A percentile compares a stretch with the other conserved stretches of the same genome.
These are phyloP conservation scores for Amniculicola lignicola DNA, from an alignment of 495 filamentous ascomycete species.

Conservation along the genomic window DNA sequence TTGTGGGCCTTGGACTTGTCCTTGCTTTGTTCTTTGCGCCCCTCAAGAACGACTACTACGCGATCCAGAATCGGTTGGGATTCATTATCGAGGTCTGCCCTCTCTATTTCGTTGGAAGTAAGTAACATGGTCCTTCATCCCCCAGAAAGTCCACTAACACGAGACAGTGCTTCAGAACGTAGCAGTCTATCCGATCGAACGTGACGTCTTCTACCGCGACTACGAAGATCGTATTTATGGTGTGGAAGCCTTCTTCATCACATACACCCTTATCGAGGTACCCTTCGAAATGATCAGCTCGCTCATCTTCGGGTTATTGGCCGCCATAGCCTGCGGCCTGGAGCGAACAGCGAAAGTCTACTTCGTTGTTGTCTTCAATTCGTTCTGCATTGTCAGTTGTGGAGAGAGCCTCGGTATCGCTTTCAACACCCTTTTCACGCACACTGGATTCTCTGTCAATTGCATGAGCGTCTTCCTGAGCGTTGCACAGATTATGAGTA, in stretches of 20 bases:
- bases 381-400: slow-evolving; percentile 67
- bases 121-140: neutral
- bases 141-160: neutral
- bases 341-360: slow-evolving; percentile 59
- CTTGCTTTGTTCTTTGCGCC: slow-evolving; percentile 70
- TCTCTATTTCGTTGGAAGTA: slow-evolving; percentile 65
- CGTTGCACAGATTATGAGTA: slow-evolving; percentile 59
- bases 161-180: slow-evolving; percentile 67
- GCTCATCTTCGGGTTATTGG: slow-evolving; percentile 61
- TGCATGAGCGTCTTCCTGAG: slow-evolving; percentile 61
- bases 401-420: slow-evolving; percentile 76
- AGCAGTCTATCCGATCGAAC: slow-evolving; percentile 65
- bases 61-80: slow-evolving; percentile 67
- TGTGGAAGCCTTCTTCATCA: slow-evolving; percentile 62
- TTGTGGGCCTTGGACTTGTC: slow-evolving; percentile 63
- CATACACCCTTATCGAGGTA: slow-evolving; percentile 64
- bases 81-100: slow-evolving; percentile 67
- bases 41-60: slow-evolving; percentile 61
- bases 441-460: slow-evolving; percentile 73
- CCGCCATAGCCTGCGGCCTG: slow-evolving; percentile 59
- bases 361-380: slow-evolving; percentile 63
- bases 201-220: slow-evolving; percentile 69
- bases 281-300: slow-evolving; percentile 64
- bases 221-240: slow-evolving; percentile 65
- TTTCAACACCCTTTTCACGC: slow-evolving; percentile 70